Evolutionary conservation across 2,329 filamentous ascomycete genomes (phyloP), one percentile per base, ranked within the genome.

Genomic region (Dendryphion nanum): DNA sequence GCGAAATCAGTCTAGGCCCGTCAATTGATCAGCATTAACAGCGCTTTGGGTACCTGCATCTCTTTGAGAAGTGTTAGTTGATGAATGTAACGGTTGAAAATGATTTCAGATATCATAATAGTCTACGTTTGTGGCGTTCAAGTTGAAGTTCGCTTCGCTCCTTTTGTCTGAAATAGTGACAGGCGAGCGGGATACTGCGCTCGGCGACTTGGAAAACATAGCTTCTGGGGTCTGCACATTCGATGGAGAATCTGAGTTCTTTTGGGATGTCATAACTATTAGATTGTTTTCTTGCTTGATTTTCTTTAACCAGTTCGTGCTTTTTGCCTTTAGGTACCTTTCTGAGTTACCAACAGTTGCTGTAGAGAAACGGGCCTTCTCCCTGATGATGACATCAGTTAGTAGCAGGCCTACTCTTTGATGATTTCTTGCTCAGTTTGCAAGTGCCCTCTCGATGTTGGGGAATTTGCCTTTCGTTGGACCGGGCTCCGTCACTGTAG

Each of bases 221-320:
- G 77, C 77, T 49, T 73, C 79, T 0, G 83, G 80, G 3, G 83
- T 83, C 45, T 85, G 78, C 31, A 75, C 74, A 40, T 72, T 76
- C 17, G 77, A 77, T n/a, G 67, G 64, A 41, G 76, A 79, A 53
- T 87, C 84, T 0, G 82, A 78, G 37, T 90, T 85, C 59, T 79
- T 81, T 31, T 77, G 67, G 30, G 72, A 72, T 51, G 74, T 76
- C 8, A 75, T 68, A 24, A 75, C 73, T 50, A 73, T 64, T 8
- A 84, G 59, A 47, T 77, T 82, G 62, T 95, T 85, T 70, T 91
- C 95, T 61, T 89, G 81, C 72, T 96, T 95, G 74, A 97, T 97
- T 62, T 93, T 94, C 58, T 95, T 89, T 21, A 97, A 76, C 90
- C 91, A 96, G 50, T 76, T 82, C 19, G 80, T 73, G 50, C 80